A percentile compares a stretch with the other conserved stretches of the same genome.
Conservation (phyloP, 2,329 filamentous ascomycete genomes). For the Ambrosiella xylebori region DNA sequence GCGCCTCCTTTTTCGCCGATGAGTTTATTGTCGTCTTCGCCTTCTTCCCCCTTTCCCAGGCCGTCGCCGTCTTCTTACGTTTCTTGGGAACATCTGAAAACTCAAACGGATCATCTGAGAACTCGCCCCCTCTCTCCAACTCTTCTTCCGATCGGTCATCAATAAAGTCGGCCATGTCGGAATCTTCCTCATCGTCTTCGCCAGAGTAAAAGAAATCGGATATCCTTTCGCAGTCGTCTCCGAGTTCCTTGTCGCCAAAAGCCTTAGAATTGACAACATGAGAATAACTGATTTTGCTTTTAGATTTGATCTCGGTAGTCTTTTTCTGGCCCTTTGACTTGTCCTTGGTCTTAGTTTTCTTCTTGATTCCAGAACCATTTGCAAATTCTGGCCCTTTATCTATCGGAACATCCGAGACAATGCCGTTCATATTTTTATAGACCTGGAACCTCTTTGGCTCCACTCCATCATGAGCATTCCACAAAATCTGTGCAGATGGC, state of each 20-base stretch:
- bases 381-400: too few relatives aligned
- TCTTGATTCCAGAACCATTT: too few relatives aligned
- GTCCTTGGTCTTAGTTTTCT: neutral
- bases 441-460: too few relatives aligned
- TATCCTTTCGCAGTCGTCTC: slow-evolving; percentile 10
- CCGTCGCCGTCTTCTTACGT: neutral
- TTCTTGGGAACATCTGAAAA: neutral
- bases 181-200: slow-evolving; percentile 11
- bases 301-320: neutral
- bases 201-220: slow-evolving; percentile 13
- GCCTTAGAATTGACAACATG: neutral
- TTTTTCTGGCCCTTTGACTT: neutral
- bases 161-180: slow-evolving; percentile 12
- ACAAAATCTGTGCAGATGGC: too few relatives aligned
- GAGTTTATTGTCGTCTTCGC: neutral
- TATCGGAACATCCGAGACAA: too few relatives aligned
- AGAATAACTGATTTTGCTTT: neutral
- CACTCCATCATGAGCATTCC: too few relatives aligned
- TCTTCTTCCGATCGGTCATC: slow-evolving; percentile 8
- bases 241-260: slow-evolving; percentile 8
- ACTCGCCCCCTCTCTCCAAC: neutral
- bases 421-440: too few relatives aligned
- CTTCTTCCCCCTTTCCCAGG: neutral
- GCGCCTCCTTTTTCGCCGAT: neutral
- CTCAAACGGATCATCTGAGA: slow-evolving; percentile 3